phyloP scores from a whole-genome alignment of 2,329 filamentous ascomycete genomes.

The Penicillium thymicola region DNA sequence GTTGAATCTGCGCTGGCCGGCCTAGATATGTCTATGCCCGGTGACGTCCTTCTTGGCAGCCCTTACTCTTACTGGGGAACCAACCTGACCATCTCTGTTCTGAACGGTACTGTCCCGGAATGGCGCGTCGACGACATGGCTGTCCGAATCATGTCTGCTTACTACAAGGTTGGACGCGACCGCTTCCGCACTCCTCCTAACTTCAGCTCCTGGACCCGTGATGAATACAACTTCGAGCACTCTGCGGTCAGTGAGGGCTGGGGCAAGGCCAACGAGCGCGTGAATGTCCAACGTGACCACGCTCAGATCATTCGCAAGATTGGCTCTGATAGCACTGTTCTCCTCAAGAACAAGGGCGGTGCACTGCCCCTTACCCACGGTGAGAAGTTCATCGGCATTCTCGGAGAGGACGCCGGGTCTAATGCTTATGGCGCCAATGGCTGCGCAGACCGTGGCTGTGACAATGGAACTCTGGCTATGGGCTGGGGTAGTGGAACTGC shows the following conservation, averaged over 20 bases:
- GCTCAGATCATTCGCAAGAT: constrained; percentile 69
- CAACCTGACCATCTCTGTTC: constrained; percentile 80
- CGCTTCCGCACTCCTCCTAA: constrained; percentile 59
- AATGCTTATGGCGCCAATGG: constrained; percentile 75
- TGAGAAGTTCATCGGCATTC: constrained; percentile 70
- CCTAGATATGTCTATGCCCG: constrained; percentile 80
- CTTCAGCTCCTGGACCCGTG: constrained; percentile 82
- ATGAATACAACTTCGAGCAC: constrained; percentile 71
- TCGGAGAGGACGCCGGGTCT: constrained; percentile 79
- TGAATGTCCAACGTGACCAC: constrained; percentile 80
- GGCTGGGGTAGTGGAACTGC: constrained; percentile 60
- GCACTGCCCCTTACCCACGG: constrained; percentile 68
- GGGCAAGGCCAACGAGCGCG: constrained; percentile 71
- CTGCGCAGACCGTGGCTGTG: constrained; percentile 65
- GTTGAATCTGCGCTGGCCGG: constrained; percentile 64
- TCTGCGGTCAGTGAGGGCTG: constrained; percentile 56
- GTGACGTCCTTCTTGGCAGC: constrained; percentile 73
- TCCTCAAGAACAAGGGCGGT: constrained; percentile 78
- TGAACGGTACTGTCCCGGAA: constrained; percentile 85
- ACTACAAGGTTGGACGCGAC: constrained; percentile 62
- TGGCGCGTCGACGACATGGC: constrained; percentile 91
- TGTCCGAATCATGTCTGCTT: constrained; percentile 70
- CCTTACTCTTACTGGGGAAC: constrained; percentile 75
- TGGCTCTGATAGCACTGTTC: constrained; percentile 75
- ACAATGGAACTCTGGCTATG: constrained; percentile 61